These are phyloP conservation scores for Trichophyton mentagrophytes DNA, from an alignment of 2,329 filamentous ascomycete genomes.

Conservation along the genomic window DNA sequence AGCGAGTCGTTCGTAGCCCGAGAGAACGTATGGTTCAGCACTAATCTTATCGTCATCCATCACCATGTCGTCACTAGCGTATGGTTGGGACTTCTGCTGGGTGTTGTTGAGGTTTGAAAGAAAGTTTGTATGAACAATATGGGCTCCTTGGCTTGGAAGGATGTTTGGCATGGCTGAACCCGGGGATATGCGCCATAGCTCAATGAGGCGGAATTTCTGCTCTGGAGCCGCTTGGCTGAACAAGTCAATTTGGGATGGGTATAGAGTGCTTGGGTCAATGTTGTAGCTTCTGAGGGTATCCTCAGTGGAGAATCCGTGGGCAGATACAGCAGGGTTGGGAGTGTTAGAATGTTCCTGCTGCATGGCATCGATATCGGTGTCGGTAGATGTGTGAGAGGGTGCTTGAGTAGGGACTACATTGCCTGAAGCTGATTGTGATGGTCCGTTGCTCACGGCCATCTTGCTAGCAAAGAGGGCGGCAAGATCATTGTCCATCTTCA, in stretches of 20 bases:
- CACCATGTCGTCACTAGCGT: slow-evolving; percentile 33
- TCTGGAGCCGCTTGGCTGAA: slow-evolving; percentile 62
- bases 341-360: not conserved
- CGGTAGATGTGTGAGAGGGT: slow-evolving; percentile 20
- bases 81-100: not conserved
- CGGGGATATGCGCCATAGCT: slow-evolving; percentile 74
- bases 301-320: slow-evolving; percentile 35
- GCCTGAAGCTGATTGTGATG: slow-evolving; percentile 14
- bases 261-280: slow-evolving; percentile 57
- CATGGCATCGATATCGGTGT: not conserved
- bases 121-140: not conserved
- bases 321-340: slow-evolving; percentile 31
- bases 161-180: slow-evolving; percentile 32
- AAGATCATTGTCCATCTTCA: slow-evolving; percentile 68
- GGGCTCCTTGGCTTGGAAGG: not conserved
- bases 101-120: not conserved
- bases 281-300: slow-evolving; percentile 51
- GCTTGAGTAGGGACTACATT: slow-evolving; percentile 20
- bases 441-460: slow-evolving; percentile 46
- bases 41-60: slow-evolving; percentile 26
- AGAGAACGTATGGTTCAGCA: slow-evolving; percentile 72
- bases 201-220: slow-evolving; percentile 61
- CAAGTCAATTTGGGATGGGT: slow-evolving; percentile 61
- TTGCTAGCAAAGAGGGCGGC: slow-evolving; percentile 65
- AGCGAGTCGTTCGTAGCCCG: slow-evolving; percentile 62